Evolutionary conservation across 768 basidiomycete genomes (phyloP).

Genomic region (Mycena vulgaris): DNA sequence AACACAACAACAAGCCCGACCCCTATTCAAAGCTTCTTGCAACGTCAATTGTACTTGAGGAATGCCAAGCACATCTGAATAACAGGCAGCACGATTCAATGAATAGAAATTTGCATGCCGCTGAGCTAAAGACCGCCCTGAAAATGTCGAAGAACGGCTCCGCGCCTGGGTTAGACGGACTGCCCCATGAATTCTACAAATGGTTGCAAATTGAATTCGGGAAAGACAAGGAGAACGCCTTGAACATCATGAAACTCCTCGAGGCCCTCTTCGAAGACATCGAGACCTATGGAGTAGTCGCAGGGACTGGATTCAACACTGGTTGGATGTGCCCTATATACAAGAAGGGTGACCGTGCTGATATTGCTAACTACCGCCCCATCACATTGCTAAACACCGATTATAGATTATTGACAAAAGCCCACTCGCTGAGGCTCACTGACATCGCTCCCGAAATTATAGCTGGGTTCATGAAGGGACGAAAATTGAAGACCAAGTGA

Average conservation of each 20-base stretch:
- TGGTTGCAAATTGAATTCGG: slow-evolving; percentile 1
- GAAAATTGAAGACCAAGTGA: too few species aligned
- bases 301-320: slow-evolving; percentile 16
- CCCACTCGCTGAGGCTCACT: slow-evolving; percentile 29
- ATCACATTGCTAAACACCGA: slow-evolving; percentile 23
- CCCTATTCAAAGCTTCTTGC: neutral
- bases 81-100: neutral
- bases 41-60: neutral
- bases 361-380: too few species aligned
- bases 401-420: slow-evolving; percentile 25
- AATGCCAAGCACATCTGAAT: slow-evolving; percentile 2
- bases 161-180: slow-evolving; percentile 31
- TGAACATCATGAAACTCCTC: slow-evolving; percentile 31
- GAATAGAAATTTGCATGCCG: neutral
- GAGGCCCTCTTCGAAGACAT: slow-evolving; percentile 16
- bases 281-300: neutral
- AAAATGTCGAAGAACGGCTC: slow-evolving; percentile 6
- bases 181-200: slow-evolving; percentile 40
- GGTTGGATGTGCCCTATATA: slow-evolving; percentile 32
- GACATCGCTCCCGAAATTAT: slow-evolving; percentile 27
- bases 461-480: too few species aligned
- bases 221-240: neutral
- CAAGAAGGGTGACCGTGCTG: too few species aligned
- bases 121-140: slow-evolving; percentile 16
- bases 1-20: neutral